Percentiles rank a stretch among this genome's conserved stretches.
Evolutionary conservation across 75 land plant species (phyloP).

Genomic region (Cupressus sempervirens): DNA sequence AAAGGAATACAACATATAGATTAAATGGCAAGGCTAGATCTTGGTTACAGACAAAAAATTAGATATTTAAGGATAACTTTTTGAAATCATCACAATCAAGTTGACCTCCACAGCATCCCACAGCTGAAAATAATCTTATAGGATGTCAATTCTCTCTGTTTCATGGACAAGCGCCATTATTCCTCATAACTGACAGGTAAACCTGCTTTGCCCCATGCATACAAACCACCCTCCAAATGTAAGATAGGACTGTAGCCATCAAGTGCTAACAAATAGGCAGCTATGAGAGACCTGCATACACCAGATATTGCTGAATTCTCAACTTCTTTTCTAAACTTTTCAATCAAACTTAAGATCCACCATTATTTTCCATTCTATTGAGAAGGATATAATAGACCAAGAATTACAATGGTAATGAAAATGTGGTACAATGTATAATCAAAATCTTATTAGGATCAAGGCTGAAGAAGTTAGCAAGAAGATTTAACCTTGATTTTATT

Average conservation of each 20-base stretch:
- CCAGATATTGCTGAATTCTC: not conserved
- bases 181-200: slow-evolving; percentile 36
- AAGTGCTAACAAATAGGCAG: slow-evolving; percentile 80
- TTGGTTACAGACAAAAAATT: not conserved
- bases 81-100: not conserved
- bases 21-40: not conserved
- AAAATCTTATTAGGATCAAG: not conserved
- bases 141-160: not conserved
- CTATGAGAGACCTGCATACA: slow-evolving; percentile 81
- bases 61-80: not conserved
- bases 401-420: not conserved
- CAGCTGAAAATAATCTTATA: not conserved
- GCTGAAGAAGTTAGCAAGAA: not conserved
- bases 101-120: not conserved
- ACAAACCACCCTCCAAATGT: slow-evolving; percentile 92
- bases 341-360: not conserved
- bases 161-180: not conserved
- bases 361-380: not conserved
- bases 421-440: not conserved
- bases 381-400: not conserved
- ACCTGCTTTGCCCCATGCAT: slow-evolving; percentile 81
- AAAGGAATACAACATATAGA: not conserved
- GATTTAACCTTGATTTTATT: not conserved
- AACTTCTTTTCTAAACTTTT: not conserved
- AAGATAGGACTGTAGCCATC: slow-evolving; percentile 78